Base-by-base conservation (phyloP, 257 asterid species). In the Plectranthus barbatus region DNA sequence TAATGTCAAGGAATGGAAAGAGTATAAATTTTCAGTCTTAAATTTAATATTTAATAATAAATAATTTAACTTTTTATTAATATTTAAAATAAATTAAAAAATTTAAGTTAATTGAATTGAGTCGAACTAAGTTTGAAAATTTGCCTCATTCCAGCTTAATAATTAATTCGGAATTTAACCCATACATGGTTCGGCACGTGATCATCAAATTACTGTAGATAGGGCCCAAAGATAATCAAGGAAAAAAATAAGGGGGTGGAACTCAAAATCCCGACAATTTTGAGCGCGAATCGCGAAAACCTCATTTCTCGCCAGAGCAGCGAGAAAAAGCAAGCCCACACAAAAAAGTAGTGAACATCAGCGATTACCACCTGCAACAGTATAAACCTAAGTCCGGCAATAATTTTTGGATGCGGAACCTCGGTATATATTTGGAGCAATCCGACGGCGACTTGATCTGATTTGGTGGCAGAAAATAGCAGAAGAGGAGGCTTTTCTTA, bases 231-330 rank as follows among this genome's bases (percentile, higher is more conserved):
- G 14, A 5, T 7, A 40, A 24, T 45, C 47, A 64, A 33, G 9
- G 4, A 19, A 49, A 41, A 46, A 7, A 19, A 33, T 5, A 5
- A 13, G 56, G 60, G 54, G 37, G 49, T 17, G 14, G 54, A 56
- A 54, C 24, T 60, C 55, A 57, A 40, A 66, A 57, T 20, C 19
- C 11, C 11, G 4, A 50, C 46, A 55, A 73, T 50, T 51, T 59
- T 46, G 62, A 52, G 74, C 70, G 73, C 67, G 68, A 69, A 69
- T 67, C 64, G 76, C 72, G 76, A 76, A 82, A 74, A 49, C 72
- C 75, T 64, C 64, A 48, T 46, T 31, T 19, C 47, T 60, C 26
- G 55, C 9, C n/a, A n/a, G n/a, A n/a, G n/a, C n/a, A n/a, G n/a
- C n/a, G 47, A 36, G 62, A 29, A 20, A 65, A 50, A 9, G 50